These are phyloP conservation scores for Keithomyces neogunnii DNA, from an alignment of 2,329 filamentous ascomycete species.

Conservation along the genomic window DNA sequence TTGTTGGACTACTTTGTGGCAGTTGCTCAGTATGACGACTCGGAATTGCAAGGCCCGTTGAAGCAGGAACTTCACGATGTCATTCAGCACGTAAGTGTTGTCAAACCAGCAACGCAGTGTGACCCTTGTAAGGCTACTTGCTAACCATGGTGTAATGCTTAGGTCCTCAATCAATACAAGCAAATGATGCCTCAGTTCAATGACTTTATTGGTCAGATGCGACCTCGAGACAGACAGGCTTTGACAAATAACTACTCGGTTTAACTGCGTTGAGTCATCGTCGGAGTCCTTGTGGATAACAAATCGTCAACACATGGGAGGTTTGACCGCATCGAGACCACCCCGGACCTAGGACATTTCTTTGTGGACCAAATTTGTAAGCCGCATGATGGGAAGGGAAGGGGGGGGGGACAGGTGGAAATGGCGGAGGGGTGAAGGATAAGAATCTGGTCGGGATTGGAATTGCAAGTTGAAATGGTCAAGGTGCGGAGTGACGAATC, in stretches of 20 bases:
- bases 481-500: neutral
- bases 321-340: neutral
- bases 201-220: conserved; percentile 44
- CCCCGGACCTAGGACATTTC: neutral
- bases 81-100: conserved; percentile 62
- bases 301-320: too few species aligned
- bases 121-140: neutral
- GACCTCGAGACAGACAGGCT: conserved; percentile 39
- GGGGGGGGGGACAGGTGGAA: too few species aligned
- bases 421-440: neutral
- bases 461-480: neutral
- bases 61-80: conserved; percentile 60
- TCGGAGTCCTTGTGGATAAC: neutral
- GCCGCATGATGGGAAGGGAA: too few species aligned
- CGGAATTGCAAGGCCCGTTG: conserved; percentile 49
- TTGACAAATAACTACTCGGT: conserved; percentile 41
- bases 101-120: neutral
- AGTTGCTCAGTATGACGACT: conserved; percentile 70
- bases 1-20: conserved; percentile 74
- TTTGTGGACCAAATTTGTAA: too few species aligned
- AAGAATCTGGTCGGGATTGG: neutral
- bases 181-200: conserved; percentile 52
- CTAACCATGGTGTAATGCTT: neutral
- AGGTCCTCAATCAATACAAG: conserved; percentile 48
- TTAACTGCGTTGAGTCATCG: conserved; percentile 12